Base-by-base conservation (phyloP, 305 asterid genomes). In the Fraxinus sp. region DNA sequence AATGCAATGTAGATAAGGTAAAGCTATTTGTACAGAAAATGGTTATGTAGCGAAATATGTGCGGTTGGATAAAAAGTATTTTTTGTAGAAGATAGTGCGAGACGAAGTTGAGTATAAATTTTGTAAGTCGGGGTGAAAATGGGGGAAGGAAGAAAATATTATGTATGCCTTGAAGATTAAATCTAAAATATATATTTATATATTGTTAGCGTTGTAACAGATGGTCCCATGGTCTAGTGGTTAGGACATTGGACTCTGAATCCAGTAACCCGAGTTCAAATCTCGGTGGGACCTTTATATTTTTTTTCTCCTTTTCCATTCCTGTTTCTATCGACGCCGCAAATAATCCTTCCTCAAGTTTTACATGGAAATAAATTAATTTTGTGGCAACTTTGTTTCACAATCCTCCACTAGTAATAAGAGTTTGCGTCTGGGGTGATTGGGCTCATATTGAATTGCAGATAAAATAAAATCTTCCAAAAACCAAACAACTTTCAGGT, bases 211-310 rank as follows among this genome's bases (percentile, higher is more conserved):
- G 7, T 33, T 33, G 36, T 33, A 33, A 33, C 36, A 33, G 4
- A n/a, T 26, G 35, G 35, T 32, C 35, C 91, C 89, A 89, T 89
- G 87, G 92, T 86, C 89, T 87, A 89, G 92, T 81, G 90, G 75
- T 89, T 13, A 87, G 90, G 92, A 89, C 90, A 87, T 89, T 87
- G 90, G 92, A 89, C 90, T 89, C 88, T 87, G 89, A 89, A 89
- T 89, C 90, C 89, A 89, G 88, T 89, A 89, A 84, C 92, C 89
- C 88, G 90, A 87, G 92, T 89, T 89, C 92, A 89, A 87, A 14
- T 89, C 90, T 87, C 92, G 89, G 92, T 89, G 89, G 92, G 81
- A 87, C 92, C 89, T 89, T 14, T n/a, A 5, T 35, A 35, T 35
- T 11, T 43, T 43, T 11, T 2, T 43, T 7, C 55, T 43, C 16